These are phyloP conservation scores for Inga laurina DNA, from an alignment of 306 rosid genomes.

Conservation along the genomic window DNA sequence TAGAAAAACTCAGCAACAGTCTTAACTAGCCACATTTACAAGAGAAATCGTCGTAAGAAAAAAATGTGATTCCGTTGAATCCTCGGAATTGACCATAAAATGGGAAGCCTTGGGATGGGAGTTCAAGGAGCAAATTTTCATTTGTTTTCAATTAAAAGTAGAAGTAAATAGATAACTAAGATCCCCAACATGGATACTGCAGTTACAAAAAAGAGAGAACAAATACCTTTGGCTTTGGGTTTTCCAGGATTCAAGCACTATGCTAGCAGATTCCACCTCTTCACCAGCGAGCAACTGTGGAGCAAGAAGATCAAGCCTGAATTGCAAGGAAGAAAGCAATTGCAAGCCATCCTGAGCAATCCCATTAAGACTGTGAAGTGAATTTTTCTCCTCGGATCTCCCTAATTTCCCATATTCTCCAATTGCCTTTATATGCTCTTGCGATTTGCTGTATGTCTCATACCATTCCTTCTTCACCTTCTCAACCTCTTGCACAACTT, in stretches of 20 bases:
- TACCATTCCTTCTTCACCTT: constrained; percentile 77
- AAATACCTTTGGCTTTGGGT: constrained; percentile 58
- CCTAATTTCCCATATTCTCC: constrained; percentile 55
- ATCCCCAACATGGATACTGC: not conserved
- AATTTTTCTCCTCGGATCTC: constrained; percentile 41
- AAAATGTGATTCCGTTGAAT: not conserved
- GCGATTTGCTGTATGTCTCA: constrained; percentile 50
- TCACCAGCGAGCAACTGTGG: constrained; percentile 74
- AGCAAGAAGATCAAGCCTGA: constrained; percentile 87
- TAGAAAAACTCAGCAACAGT: not conserved
- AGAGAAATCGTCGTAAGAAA: not conserved
- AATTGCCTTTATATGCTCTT: constrained; percentile 62
- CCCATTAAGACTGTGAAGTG: constrained; percentile 82
- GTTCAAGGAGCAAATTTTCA: not conserved
- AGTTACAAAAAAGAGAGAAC: not conserved
- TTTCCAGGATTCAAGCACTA: constrained; percentile 72
- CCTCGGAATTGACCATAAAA: not conserved
- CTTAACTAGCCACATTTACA: too few species aligned
- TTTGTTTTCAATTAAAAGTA: not conserved
- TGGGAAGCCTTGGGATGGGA: not conserved
- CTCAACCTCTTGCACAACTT: constrained; percentile 76
- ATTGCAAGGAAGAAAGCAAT: constrained; percentile 63
- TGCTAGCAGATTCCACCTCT: constrained; percentile 60
- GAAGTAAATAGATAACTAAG: not conserved
- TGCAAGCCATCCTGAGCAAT: constrained; percentile 80